A percentile compares a stretch with the other conserved stretches of the same genome.
phyloP scores from a whole-genome alignment of 768 basidiomycete species.

The Phaeolepiota aurea region DNA sequence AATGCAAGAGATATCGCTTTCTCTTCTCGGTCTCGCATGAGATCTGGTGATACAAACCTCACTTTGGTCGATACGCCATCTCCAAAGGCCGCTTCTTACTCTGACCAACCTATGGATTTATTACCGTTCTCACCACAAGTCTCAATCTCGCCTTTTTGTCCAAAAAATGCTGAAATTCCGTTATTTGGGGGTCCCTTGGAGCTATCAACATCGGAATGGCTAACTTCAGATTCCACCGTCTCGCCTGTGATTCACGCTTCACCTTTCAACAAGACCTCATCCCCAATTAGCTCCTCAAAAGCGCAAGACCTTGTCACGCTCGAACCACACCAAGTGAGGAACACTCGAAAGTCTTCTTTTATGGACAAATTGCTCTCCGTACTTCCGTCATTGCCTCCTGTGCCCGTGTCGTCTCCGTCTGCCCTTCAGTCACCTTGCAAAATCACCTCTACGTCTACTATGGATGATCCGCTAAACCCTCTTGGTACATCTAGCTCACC shows the following conservation, averaged over 20 bases:
- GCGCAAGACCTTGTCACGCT: too few species aligned
- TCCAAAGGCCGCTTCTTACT: not conserved
- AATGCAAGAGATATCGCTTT: too few species aligned
- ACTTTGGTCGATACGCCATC: slow-evolving; percentile 9
- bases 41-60: not conserved
- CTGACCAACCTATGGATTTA: not conserved
- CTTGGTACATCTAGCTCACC: too few species aligned
- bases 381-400: slow-evolving; percentile 1
- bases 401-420: not conserved
- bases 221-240: slow-evolving; percentile 13
- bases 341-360: too few species aligned
- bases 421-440: slow-evolving; percentile 12
- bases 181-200: not conserved
- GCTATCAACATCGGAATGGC: not conserved
- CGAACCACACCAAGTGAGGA: too few species aligned
- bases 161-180: not conserved
- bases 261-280: too few species aligned
- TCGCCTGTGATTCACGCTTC: slow-evolving; percentile 20
- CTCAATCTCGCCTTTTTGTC: not conserved
- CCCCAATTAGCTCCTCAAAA: too few species aligned
- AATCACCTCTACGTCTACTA: slow-evolving; percentile 5
- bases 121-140: not conserved
- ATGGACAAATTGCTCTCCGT: slow-evolving; percentile 11
- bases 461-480: too few species aligned
- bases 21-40: too few species aligned